These are phyloP conservation scores for Schizonepeta tenuifolia DNA, from an alignment of 257 asterid species.

Conservation along the genomic window DNA sequence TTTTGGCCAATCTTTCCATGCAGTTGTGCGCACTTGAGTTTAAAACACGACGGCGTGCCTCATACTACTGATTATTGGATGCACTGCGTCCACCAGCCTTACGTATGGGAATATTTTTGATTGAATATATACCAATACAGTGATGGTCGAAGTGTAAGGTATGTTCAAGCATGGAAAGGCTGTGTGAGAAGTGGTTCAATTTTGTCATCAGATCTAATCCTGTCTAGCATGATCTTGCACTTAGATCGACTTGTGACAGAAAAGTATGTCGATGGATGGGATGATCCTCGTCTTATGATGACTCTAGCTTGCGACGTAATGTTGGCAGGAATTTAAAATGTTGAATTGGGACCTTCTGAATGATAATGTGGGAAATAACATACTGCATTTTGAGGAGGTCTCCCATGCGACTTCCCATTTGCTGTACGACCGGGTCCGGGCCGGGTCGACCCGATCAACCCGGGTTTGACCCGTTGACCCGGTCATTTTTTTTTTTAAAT, in stretches of 20 bases:
- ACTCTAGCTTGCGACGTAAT: slow-evolving; percentile 92
- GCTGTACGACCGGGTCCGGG: no score
- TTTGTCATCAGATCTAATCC: slow-evolving; percentile 25
- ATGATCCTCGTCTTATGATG: slow-evolving; percentile 97
- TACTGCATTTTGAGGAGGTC: no score
- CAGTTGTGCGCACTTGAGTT: slow-evolving; percentile 96
- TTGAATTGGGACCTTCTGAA: no score
- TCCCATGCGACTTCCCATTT: no score
- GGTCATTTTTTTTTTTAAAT: no score
- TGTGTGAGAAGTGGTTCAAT: background rate
- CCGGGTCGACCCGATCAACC: no score
- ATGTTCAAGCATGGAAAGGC: slow-evolving; percentile 17
- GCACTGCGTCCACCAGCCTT: slow-evolving; percentile 77
- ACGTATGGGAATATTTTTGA: slow-evolving; percentile 93
- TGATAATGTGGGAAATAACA: no score
- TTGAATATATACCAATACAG: slow-evolving; percentile 81
- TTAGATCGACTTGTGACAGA: slow-evolving; percentile 88
- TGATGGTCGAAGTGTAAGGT: slow-evolving; percentile 98
- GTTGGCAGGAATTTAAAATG: no score
- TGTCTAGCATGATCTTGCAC: slow-evolving; percentile 48
- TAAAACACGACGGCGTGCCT: slow-evolving; percentile 94
- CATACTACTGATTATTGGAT: slow-evolving; percentile 91
- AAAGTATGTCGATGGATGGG: slow-evolving; percentile 96
- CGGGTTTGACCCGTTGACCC: no score
- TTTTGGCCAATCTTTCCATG: slow-evolving; percentile 27